These are phyloP conservation scores for Ascochyta lentis DNA, from an alignment of 2,329 filamentous ascomycete species.

Conservation along the genomic window DNA sequence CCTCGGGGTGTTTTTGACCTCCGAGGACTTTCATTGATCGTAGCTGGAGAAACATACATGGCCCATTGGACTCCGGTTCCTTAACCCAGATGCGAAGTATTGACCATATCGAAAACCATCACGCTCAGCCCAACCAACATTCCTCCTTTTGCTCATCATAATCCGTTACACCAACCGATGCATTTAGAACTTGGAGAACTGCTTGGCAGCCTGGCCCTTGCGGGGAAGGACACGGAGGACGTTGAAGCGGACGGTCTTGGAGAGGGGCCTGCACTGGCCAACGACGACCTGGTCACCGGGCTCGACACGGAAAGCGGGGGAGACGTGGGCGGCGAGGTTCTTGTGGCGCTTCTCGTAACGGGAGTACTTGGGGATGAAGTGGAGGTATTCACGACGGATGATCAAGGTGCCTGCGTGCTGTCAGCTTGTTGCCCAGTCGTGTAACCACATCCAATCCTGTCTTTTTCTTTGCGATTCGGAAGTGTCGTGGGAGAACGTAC, in stretches of 20 bases:
- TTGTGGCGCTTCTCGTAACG: conserved; percentile 99
- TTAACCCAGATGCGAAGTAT: conserved; percentile 50
- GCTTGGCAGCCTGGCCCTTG: conserved; percentile 97
- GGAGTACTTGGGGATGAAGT: conserved; percentile 99
- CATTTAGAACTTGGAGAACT: conserved; percentile 96
- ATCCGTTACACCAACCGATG: conserved; percentile 37
- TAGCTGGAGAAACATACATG: conserved; percentile 51
- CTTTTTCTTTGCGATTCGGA: conserved; percentile 59
- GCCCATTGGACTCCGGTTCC: conserved; percentile 50
- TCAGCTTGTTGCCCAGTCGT: conserved; percentile 56
- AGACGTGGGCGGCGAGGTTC: conserved; percentile 99
- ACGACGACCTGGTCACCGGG: conserved; percentile 99
- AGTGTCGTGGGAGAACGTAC: conserved; percentile 52
- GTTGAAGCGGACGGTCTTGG: conserved; percentile 99
- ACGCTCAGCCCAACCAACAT: conserved; percentile 36
- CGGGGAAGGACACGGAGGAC: conserved; percentile 97
- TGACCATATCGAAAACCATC: conserved; percentile 45
- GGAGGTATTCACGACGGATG: conserved; percentile 99
- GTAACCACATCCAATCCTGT: conserved; percentile 99
- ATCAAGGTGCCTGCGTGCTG: conserved; percentile 71
- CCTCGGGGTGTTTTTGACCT: conserved; percentile 45
- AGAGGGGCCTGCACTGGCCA: conserved; percentile 98
- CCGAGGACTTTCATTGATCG: conserved; percentile 51
- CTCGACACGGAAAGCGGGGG: conserved; percentile 99
- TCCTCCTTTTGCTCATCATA: conserved; percentile 37